Conservation (phyloP, 1,139 yeast genomes). For the Kodamaea fungicola region DNA sequence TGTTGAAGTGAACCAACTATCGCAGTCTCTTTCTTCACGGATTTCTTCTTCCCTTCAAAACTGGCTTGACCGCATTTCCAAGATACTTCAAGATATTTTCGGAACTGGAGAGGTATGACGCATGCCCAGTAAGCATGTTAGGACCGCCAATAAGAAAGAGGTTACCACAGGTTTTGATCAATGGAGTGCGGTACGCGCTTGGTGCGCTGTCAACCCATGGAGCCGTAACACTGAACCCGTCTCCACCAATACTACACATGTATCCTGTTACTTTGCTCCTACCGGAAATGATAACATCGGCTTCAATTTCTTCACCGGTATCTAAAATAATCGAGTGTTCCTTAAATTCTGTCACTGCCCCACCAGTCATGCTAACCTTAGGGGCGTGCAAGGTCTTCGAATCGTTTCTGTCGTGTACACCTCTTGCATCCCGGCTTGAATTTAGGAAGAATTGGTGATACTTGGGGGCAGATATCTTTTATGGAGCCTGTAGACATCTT, state of each 20-base stretch:
- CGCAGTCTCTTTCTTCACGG: slow-evolving; percentile 29
- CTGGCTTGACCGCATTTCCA: slow-evolving; percentile 20
- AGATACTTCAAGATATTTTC: slow-evolving; percentile 33
- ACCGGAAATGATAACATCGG: slow-evolving; percentile 40
- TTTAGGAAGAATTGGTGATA: slow-evolving; percentile 33
- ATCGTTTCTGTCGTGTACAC: slow-evolving; percentile 37
- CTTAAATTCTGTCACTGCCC: slow-evolving; percentile 23
- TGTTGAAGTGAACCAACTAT: slow-evolving; percentile 30
- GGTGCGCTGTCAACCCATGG: slow-evolving; percentile 31
- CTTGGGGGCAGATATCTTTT: slow-evolving; percentile 27
- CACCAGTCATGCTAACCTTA: slow-evolving; percentile 23
- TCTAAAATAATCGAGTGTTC: slow-evolving; percentile 28
- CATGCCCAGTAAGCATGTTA: slow-evolving; percentile 42
- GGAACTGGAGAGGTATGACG: slow-evolving; percentile 39
- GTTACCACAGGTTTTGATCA: slow-evolving; percentile 36
- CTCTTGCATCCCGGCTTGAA: slow-evolving; percentile 44
- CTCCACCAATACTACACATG: slow-evolving; percentile 22
- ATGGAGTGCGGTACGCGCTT: slow-evolving; percentile 34
- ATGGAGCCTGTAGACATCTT: slow-evolving; percentile 22
- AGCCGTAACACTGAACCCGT: slow-evolving; percentile 18
- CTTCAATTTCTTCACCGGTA: slow-evolving; percentile 26
- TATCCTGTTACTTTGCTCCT: slow-evolving; percentile 16
- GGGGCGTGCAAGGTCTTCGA: slow-evolving; percentile 32
- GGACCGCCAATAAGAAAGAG: slow-evolving; percentile 38
- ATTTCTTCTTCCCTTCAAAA: slow-evolving; percentile 24